These are phyloP conservation scores for Asterella californica DNA, from an alignment of 225 moss, liverwort and hornwort genomes.

Conservation along the genomic window DNA sequence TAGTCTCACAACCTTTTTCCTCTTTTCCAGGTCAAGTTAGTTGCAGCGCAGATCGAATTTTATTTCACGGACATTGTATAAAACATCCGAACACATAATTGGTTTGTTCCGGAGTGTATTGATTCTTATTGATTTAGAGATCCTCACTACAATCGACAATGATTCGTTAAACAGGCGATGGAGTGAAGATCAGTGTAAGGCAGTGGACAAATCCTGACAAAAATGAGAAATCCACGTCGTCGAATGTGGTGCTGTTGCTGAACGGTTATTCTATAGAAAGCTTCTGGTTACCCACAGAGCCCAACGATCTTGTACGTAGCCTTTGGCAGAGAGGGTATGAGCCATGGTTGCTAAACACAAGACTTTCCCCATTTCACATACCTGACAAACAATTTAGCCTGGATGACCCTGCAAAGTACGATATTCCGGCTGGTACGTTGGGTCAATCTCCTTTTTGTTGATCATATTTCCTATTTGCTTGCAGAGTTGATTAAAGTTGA, in stretches of 20 bases:
- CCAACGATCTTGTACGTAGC: conserved; percentile 25
- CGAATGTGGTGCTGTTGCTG: conserved; percentile 25
- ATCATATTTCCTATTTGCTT: not conserved
- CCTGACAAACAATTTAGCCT: conserved; percentile 7
- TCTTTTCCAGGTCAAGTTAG: no score
- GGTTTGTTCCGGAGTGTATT: no score
- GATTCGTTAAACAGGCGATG: conserved; percentile 19
- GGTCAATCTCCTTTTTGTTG: not conserved
- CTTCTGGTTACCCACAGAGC: conserved; percentile 30
- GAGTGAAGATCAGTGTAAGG: conserved; percentile 13
- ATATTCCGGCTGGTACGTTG: conserved; percentile 23
- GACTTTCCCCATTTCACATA: conserved; percentile 19
- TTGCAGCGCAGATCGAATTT: not conserved
- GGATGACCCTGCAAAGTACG: conserved; percentile 23
- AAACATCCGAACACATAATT: no score
- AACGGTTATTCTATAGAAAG: conserved; percentile 30
- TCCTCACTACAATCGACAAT: not conserved
- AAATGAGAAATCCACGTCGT: not conserved
- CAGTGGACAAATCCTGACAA: conserved; percentile 10
- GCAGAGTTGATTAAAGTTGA: no score
- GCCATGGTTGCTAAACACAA: conserved; percentile 27
- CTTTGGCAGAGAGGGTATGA: conserved; percentile 17
- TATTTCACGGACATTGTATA: not conserved
- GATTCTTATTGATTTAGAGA: not conserved
- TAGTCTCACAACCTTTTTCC: not conserved